phyloP scores from a whole-genome alignment of 2,329 filamentous ascomycete species.

The Lasiodiplodia sp. region DNA sequence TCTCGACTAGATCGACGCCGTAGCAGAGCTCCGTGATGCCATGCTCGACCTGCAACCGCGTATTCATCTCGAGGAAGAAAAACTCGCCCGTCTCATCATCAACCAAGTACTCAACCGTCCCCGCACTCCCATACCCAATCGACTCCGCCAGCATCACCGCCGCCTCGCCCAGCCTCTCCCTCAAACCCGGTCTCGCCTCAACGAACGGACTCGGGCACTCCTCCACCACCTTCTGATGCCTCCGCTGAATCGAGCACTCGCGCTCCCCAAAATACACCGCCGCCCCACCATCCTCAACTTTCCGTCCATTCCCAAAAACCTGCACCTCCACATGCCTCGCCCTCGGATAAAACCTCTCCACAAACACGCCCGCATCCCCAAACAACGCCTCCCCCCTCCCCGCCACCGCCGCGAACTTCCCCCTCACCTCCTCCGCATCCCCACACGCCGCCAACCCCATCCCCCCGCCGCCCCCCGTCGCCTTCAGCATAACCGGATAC shows the following conservation, averaged over 20 bases:
- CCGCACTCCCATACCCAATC: constrained; percentile 78
- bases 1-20: constrained; percentile 60
- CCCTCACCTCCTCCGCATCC: constrained; percentile 71
- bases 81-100: constrained; percentile 81
- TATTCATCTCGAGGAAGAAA: constrained; percentile 71
- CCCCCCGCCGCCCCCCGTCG: constrained; percentile 68
- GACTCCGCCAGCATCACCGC: constrained; percentile 71
- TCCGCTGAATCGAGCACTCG: constrained; percentile 85
- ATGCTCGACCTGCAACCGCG: constrained; percentile 65
- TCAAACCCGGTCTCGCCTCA: constrained; percentile 60
- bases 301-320: constrained; percentile 80
- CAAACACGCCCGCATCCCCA: constrained; percentile 82
- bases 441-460: constrained; percentile 84
- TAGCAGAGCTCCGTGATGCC: constrained; percentile 66
- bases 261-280: constrained; percentile 86
- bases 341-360: constrained; percentile 81
- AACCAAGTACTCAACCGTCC: constrained; percentile 89
- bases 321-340: constrained; percentile 90
- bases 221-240: constrained; percentile 91
- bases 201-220: constrained; percentile 82
- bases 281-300: constrained; percentile 57
- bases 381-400: constrained; percentile 81
- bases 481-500: constrained; percentile 68
- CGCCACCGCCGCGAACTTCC: constrained; percentile 72
- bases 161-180: constrained; percentile 67